These are phyloP conservation scores for Colletotrichum viniferum DNA, from an alignment of 2,329 filamentous ascomycete species.

Conservation along the genomic window DNA sequence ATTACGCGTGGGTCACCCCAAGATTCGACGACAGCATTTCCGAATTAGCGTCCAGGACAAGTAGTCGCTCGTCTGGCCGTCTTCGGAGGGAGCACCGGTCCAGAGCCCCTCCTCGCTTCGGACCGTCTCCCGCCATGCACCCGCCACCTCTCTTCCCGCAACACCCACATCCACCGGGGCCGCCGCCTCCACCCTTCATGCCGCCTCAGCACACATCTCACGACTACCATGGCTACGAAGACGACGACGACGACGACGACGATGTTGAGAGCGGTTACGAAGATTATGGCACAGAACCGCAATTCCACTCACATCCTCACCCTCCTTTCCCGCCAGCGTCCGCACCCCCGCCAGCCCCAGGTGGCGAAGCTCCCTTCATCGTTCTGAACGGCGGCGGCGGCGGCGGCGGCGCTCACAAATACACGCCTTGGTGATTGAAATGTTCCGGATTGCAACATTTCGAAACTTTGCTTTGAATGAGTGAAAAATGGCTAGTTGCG, in stretches of 20 bases:
- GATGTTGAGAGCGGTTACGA: neutral
- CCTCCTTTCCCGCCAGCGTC: neutral
- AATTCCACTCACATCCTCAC: neutral
- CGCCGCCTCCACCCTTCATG: neutral
- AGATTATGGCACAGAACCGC: neutral
- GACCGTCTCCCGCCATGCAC: neutral
- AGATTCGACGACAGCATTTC: constrained; percentile 20
- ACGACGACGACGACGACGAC: neutral
- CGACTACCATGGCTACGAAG: neutral
- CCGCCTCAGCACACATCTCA: neutral
- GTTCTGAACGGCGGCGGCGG: constrained; percentile 13
- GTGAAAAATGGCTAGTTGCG: neutral
- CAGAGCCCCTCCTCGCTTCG: neutral
- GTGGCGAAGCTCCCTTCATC: constrained; percentile 16
- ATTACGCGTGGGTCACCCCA: constrained; percentile 18
- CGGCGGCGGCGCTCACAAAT: constrained; percentile 8
- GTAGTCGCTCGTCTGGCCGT: constrained; percentile 4
- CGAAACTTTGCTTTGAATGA: neutral
- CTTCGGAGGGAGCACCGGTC: neutral
- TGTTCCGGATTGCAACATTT: neutral
- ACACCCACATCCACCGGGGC: constrained; percentile 3
- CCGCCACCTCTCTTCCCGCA: neutral
- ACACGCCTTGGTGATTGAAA: neutral
- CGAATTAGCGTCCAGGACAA: constrained; percentile 5
- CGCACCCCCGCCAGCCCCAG: neutral